Conservation (phyloP, 352 stramenopile species). For the Albugo laibachii region DNA sequence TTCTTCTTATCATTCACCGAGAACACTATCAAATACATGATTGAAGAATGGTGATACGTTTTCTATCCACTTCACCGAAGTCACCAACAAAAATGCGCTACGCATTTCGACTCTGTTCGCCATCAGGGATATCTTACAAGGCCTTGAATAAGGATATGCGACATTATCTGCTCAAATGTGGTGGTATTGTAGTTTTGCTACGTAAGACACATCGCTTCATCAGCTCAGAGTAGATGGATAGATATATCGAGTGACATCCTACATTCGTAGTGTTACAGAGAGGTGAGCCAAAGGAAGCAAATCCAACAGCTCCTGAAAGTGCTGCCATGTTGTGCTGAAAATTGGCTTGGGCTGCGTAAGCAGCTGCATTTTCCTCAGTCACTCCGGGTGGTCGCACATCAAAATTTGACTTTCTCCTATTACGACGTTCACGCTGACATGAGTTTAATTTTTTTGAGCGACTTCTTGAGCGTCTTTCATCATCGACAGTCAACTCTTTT, state of each 20-base stretch:
- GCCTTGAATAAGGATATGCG: too few species aligned
- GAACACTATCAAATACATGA: constrained; percentile 72
- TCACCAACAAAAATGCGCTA: constrained; percentile 93
- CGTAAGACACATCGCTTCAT: neutral
- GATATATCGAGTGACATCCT: constrained; percentile 14
- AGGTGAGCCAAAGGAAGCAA: constrained; percentile 33
- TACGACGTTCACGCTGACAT: constrained; percentile 14
- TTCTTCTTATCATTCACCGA: constrained; percentile 52
- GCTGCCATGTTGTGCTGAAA: constrained; percentile 68
- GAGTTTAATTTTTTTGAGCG: constrained; percentile 20
- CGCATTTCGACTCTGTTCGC: constrained; percentile 88
- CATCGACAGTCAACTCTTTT: neutral
- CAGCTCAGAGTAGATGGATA: constrained; percentile 3
- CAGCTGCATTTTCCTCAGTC: constrained; percentile 62
- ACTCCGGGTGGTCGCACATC: constrained; percentile 61
- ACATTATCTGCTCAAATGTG: too few species aligned
- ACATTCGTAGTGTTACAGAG: constrained; percentile 7
- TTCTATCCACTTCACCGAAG: constrained; percentile 59
- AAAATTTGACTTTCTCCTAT: constrained; percentile 65
- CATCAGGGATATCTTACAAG: too few species aligned
- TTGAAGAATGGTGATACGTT: constrained; percentile 86
- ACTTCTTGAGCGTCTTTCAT: constrained; percentile 13
- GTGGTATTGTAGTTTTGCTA: constrained; percentile 7
- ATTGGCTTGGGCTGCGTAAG: constrained; percentile 66
- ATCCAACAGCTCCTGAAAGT: constrained; percentile 33